phyloP scores from a whole-genome alignment of 2,329 filamentous ascomycete species.

The Nemania bipapillata region DNA sequence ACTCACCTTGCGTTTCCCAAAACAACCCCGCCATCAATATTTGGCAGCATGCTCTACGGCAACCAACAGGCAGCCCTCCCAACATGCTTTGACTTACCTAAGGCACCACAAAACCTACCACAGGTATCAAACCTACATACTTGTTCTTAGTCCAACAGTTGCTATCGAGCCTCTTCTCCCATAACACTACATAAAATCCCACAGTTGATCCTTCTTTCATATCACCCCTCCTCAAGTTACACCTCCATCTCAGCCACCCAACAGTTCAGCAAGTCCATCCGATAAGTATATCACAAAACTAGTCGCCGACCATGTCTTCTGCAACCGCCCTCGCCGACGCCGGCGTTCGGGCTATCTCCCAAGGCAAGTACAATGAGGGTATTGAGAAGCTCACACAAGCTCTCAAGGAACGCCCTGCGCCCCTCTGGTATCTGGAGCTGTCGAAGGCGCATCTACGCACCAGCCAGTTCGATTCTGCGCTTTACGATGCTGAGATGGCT shows the following conservation, averaged over 20 bases:
- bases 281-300: not conserved
- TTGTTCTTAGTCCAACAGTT: too few relatives aligned
- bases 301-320: constrained; percentile 60
- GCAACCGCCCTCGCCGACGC: constrained; percentile 62
- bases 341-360: constrained; percentile 73
- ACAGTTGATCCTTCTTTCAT: not conserved
- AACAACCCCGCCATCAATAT: too few relatives aligned
- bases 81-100: too few relatives aligned
- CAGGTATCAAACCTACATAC: too few relatives aligned
- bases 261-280: not conserved
- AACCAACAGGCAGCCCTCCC: too few relatives aligned
- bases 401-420: constrained; percentile 72
- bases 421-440: constrained; percentile 82
- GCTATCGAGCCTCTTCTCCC: too few relatives aligned
- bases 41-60: too few relatives aligned
- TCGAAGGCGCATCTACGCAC: constrained; percentile 79
- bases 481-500: constrained; percentile 75
- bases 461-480: constrained; percentile 69
- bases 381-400: constrained; percentile 75
- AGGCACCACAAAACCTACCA: too few relatives aligned
- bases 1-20: too few relatives aligned
- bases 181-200: too few relatives aligned
- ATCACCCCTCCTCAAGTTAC: not conserved
- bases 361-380: constrained; percentile 72
- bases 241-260: not conserved